Percentiles rank a stretch among this genome's conserved stretches.
phyloP scores from a whole-genome alignment of 495 filamentous ascomycete genomes.

The Penicillium atrosanguineum region DNA sequence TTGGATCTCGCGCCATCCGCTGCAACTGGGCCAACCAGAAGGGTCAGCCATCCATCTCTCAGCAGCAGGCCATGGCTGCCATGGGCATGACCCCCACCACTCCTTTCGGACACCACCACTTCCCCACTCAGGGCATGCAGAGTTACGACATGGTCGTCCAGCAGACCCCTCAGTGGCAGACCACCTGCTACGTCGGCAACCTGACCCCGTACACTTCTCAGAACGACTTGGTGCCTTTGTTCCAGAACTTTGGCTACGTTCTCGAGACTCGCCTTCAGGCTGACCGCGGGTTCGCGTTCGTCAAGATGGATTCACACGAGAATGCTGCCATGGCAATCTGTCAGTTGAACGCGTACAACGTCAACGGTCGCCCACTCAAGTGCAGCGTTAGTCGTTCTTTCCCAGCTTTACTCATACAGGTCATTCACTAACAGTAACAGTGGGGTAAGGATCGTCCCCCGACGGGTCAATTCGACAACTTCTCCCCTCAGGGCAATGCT shows the following conservation, averaged over 20 bases:
- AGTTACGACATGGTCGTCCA: conserved; percentile 97
- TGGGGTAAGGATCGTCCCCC: conserved; percentile 99
- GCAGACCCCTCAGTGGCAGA: conserved; percentile 99
- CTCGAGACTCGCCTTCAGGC: conserved; percentile 97
- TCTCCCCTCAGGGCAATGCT: conserved; percentile 64
- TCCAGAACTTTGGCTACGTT: conserved; percentile 98
- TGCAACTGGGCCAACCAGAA: conserved; percentile 99
- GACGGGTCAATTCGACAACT: conserved; percentile 76
- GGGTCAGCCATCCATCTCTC: conserved; percentile 95
- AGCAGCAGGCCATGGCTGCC: conserved; percentile 93
- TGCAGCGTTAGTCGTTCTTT: conserved; percentile 75
- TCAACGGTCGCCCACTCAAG: conserved; percentile 95
- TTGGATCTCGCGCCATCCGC: conserved; percentile 95
- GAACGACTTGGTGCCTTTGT: conserved; percentile 90
- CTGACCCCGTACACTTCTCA: conserved; percentile 97
- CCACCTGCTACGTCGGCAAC: conserved; percentile 97
- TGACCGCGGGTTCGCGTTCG: conserved; percentile 95
- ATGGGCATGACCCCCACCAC: conserved; percentile 99
- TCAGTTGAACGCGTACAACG: conserved; percentile 93
- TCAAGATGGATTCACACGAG: conserved; percentile 99
- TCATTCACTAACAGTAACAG: conserved; percentile 40
- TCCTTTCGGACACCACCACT: conserved; percentile 95
- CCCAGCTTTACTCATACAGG: not conserved
- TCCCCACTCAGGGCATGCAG: conserved; percentile 93
- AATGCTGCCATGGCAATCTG: conserved; percentile 99